Evolutionary conservation across 495 filamentous ascomycete species (phyloP), one percentile per base, ranked within the genome.

Genomic region (Penicillium fimorum): DNA sequence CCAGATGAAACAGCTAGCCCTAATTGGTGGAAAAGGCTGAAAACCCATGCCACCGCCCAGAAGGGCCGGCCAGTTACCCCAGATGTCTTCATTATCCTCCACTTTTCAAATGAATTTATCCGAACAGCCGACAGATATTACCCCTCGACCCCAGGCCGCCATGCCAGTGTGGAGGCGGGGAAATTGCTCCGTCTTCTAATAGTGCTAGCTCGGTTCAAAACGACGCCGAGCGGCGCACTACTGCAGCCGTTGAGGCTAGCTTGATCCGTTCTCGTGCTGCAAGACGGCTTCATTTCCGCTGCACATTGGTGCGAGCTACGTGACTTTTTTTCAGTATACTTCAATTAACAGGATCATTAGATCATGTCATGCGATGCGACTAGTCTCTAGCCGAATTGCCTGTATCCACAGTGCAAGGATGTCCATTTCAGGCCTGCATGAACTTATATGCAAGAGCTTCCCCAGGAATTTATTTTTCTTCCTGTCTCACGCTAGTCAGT

Each of bases 21-120:
- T 59, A 44, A 67, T 64, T 62, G 62, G 64, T 60, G 61, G 61
- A 62, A 65, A 64, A 67, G 49, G 40, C 38, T 5, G 15, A 33
- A 2, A 46, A 18, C 29, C 27, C 40, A 44, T 12, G 35, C 24
- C 45, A 27, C 47, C 29, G 9, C 30, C 27, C 42, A 49, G 42
- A 13, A 18, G 35, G 27, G 12, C 9, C 52, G 15, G 22, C 2
- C 18, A 43, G 8, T 3, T 54, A 47, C 52, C 20, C 52, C 52
- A 37, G 27, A 29, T 27, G 20, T 10, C 41, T 37, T 35, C 20
- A 8, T 24, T 27, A 18, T 12, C 18, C 13, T 35, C 42, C 50
- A n/a, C 17, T 40, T 53, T 2, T 12, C 38, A 32, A 47, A 17
- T 35, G 33, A 44, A 56, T 58, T 64, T 58, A 64, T 13, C 62